Evolutionary conservation across 768 basidiomycete species (phyloP), one percentile per base, ranked within the genome.

Genomic region (Termitomyces sp.): DNA sequence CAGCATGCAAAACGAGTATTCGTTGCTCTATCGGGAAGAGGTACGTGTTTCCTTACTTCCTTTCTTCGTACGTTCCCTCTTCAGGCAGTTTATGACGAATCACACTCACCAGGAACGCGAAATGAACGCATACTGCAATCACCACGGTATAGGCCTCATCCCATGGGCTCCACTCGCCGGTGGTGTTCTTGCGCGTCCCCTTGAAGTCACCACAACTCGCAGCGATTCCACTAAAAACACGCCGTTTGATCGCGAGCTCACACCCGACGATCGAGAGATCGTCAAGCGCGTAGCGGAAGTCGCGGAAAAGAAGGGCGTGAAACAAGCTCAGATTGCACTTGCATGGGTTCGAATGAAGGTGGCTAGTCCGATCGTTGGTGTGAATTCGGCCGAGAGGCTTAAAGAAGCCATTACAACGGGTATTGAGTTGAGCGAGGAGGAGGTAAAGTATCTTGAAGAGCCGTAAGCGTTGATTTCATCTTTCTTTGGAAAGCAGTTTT

Each of bases 1-100:
- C 49, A 78, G 80, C 56, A 82, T 84, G 75, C 83, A 85, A 66
- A 73, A 75, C 44, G 77, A 80, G 57, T 78, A 84, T 61, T 80
- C 74, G 35, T 66, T 83, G 6, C 70, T 83, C 20, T 85, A 85
- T 63, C 73, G 82, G 6, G 78, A 82, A 57, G 81, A 85, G 67
- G 69, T 70, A 9, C 1, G 61, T 53, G 38, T 6, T 12, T 32
- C 6, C 4, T 45, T 12, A 14, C 16, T 16, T 28, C 26, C 18
- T 28, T 16, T 30, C 22, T 42, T 7, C 12, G n/a, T n/a, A n/a
- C n/a, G n/a, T 48, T 48, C 12, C n/a, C 24, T 16, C 6, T 14
- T 26, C 20, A 6, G 18, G 14, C 6, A 2, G 35, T 13, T 53
- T 1, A 20, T n/a, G n/a, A 14, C 24, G 36, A 16, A 5, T 35